These are phyloP conservation scores for Tagetes erecta DNA, from an alignment of 129 eudicot species.

Conservation along the genomic window DNA sequence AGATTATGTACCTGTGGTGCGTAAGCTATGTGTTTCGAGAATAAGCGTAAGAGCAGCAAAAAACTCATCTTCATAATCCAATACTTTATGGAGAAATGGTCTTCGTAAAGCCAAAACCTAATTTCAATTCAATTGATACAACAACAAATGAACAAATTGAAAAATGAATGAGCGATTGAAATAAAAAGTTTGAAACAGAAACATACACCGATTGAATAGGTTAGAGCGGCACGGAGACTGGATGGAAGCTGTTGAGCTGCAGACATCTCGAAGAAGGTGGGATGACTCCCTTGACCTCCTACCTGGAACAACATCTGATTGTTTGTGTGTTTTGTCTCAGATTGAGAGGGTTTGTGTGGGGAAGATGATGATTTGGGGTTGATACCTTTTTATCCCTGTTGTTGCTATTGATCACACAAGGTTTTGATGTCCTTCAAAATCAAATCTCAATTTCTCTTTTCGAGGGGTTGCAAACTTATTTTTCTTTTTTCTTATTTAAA, in stretches of 20 bases:
- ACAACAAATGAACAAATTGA: background rate
- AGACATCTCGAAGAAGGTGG: slow-evolving; percentile 99
- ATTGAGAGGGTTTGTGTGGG: slow-evolving; percentile 15
- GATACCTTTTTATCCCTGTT: background rate
- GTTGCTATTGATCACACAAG: slow-evolving; percentile 17
- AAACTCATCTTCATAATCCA: slow-evolving; percentile 96
- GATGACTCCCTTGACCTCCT: slow-evolving; percentile 96
- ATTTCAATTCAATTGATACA: background rate
- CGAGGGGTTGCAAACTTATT: background rate
- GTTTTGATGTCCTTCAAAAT: background rate
- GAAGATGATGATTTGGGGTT: slow-evolving; percentile 22
- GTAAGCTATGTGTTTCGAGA: slow-evolving; percentile 88
- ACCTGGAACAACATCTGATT: slow-evolving; percentile 89
- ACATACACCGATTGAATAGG: slow-evolving; percentile 89
- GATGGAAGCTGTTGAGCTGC: slow-evolving; percentile 99
- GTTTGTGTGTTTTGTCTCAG: slow-evolving; percentile 1
- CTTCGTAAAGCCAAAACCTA: slow-evolving; percentile 93
- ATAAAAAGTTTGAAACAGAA: background rate
- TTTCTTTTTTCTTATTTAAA: background rate
- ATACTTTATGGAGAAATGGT: slow-evolving; percentile 81
- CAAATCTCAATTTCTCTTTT: background rate
- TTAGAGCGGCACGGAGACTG: slow-evolving; percentile 95
- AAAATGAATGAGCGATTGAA: background rate
- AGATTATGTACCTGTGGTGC: slow-evolving; percentile 67
- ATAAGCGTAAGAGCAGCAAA: slow-evolving; percentile 85